phyloP scores from a whole-genome alignment of 2,329 filamentous ascomycete species.

The Xylaria sp. region DNA sequence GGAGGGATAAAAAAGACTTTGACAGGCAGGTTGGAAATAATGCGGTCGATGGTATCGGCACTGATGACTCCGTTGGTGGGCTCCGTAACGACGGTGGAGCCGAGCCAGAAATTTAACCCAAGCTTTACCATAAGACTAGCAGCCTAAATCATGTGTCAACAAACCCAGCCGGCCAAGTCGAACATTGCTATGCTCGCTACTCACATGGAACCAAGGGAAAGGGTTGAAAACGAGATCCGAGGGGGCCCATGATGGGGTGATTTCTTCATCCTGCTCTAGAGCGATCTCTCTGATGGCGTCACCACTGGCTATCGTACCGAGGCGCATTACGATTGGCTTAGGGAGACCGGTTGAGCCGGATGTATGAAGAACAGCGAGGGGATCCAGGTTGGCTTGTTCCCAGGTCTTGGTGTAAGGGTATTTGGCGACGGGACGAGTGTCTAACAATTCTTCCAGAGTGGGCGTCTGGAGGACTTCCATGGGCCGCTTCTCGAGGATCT shows the following conservation, averaged over 20 bases:
- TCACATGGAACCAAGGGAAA: constrained; percentile 43
- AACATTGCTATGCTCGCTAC: neutral
- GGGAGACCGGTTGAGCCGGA: constrained; percentile 43
- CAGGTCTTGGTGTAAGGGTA: constrained; percentile 42
- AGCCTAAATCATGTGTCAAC: constrained; percentile 29
- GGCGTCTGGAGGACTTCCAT: constrained; percentile 41
- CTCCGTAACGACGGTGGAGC: constrained; percentile 41
- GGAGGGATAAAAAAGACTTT: constrained; percentile 42
- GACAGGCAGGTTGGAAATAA: constrained; percentile 41
- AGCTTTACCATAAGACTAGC: constrained; percentile 43
- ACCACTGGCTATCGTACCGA: constrained; percentile 41
- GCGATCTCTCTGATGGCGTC: constrained; percentile 41
- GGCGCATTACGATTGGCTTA: constrained; percentile 43
- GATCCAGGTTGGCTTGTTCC: constrained; percentile 39
- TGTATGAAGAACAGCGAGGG: constrained; percentile 41
- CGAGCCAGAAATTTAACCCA: constrained; percentile 41
- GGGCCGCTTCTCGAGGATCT: constrained; percentile 38
- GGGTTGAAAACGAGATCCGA: constrained; percentile 41
- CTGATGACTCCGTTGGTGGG: constrained; percentile 42
- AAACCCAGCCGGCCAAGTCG: neutral
- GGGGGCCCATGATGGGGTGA: constrained; percentile 40
- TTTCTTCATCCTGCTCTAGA: constrained; percentile 39
- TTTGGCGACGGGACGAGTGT: constrained; percentile 37
- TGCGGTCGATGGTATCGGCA: constrained; percentile 41
- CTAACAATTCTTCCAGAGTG: constrained; percentile 38